Evolutionary conservation across 148 eudicot genomes (phyloP).

Genomic region (Heliamphora exappendiculata): DNA sequence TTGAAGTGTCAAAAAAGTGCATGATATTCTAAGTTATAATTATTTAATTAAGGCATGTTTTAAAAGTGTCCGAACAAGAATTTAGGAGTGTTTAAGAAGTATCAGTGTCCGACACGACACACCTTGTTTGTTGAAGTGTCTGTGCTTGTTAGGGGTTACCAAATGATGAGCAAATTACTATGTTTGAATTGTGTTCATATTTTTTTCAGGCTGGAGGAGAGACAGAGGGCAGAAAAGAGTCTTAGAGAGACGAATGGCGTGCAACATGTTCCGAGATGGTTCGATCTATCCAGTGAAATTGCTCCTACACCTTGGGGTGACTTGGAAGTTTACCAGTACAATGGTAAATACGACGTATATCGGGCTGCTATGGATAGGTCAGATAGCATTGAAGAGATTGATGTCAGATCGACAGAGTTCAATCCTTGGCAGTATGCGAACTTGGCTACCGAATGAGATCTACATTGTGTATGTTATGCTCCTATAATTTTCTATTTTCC

Average conservation of each 20-base stretch:
- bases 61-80: too few relatives aligned
- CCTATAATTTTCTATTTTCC: not conserved
- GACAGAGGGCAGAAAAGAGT: slow-evolving; percentile 71
- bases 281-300: slow-evolving; percentile 45
- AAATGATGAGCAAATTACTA: not conserved
- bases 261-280: slow-evolving; percentile 58
- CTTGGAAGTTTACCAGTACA: slow-evolving; percentile 56
- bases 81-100: too few relatives aligned
- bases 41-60: too few relatives aligned
- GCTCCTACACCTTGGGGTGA: slow-evolving; percentile 84
- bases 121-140: too few relatives aligned
- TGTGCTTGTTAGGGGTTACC: not conserved
- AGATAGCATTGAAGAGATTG: slow-evolving; percentile 29
- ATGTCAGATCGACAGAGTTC: slow-evolving; percentile 43
- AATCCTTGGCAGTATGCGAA: slow-evolving; percentile 74
- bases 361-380: slow-evolving; percentile 40
- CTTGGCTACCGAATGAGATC: slow-evolving; percentile 37
- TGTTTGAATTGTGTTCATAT: not conserved
- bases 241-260: slow-evolving; percentile 57
- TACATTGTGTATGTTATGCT: not conserved
- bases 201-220: slow-evolving; percentile 63
- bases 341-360: slow-evolving; percentile 57
- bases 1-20: too few relatives aligned
- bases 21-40: too few relatives aligned
- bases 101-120: too few relatives aligned